Evolutionary conservation across 257 asterid genomes (phyloP).

Genomic region (Salvia splendens): DNA sequence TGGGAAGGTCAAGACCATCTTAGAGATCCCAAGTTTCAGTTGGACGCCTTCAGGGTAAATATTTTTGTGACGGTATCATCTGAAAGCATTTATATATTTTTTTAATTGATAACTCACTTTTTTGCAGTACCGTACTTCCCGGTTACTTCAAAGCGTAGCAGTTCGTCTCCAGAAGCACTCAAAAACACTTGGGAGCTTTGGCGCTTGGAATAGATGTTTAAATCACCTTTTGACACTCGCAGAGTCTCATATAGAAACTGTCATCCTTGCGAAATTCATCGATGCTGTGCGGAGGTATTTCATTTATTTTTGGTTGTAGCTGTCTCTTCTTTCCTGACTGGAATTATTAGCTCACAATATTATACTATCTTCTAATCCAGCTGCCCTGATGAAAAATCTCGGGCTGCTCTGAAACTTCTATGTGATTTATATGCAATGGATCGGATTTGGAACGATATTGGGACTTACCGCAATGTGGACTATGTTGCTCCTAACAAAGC

Average conservation of each 20-base stretch:
- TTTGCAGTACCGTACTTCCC: constrained; percentile 90
- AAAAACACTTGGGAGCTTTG: constrained; percentile 84
- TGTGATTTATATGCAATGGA: constrained; percentile 94
- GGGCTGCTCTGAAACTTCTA: constrained; percentile 75
- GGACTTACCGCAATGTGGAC: constrained; percentile 95
- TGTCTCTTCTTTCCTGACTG: neutral
- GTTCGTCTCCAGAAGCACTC: constrained; percentile 87
- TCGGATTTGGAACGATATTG: constrained; percentile 95
- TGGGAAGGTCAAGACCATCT: constrained; percentile 97
- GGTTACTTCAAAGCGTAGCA: constrained; percentile 88
- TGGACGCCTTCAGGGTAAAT: constrained; percentile 93
- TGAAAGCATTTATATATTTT: constrained; percentile 8
- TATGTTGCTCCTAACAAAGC: constrained; percentile 98
- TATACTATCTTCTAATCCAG: constrained; percentile 41
- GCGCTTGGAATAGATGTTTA: constrained; percentile 98
- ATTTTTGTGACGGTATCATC: neutral
- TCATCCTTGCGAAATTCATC: constrained; percentile 79
- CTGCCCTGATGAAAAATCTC: constrained; percentile 75
- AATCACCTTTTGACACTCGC: constrained; percentile 96
- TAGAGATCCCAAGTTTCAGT: constrained; percentile 85
- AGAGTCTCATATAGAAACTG: constrained; percentile 90
- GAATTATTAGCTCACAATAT: constrained; percentile 20
- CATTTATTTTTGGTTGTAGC: neutral
- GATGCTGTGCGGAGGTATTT: constrained; percentile 75
- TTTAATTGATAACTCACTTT: constrained; percentile 19